Conservation (phyloP, 306 rosid genomes). For the Quercus engelmannii region DNA sequence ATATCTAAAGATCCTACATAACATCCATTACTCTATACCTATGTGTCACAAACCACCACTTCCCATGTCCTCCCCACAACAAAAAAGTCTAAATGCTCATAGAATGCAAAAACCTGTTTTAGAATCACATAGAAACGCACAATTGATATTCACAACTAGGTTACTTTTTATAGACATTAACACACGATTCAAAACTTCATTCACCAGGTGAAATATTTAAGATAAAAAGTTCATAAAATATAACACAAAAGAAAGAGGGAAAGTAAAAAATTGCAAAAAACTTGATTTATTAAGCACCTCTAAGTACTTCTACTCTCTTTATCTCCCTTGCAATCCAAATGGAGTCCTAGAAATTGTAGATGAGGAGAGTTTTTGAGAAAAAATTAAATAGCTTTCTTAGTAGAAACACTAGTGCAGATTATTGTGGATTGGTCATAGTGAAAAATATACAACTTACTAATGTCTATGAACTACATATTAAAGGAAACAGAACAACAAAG, state of each 20-base stretch:
- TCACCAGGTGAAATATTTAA: background rate
- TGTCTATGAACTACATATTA: conserved; percentile 5
- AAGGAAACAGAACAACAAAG: conserved; percentile 5
- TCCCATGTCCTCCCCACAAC: background rate
- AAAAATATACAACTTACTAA: background rate
- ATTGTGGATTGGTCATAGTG: background rate
- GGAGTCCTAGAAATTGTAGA: background rate
- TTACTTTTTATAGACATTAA: background rate
- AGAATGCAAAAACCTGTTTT: background rate
- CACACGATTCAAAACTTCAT: background rate
- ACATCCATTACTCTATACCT: background rate
- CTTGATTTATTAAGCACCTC: background rate
- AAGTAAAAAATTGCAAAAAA: background rate
- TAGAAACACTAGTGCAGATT: background rate
- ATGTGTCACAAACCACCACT: background rate
- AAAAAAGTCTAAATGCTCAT: background rate
- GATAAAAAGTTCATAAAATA: background rate
- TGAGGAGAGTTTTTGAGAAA: background rate
- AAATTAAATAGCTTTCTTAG: background rate
- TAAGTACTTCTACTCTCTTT: background rate
- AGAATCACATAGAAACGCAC: background rate
- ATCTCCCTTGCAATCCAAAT: background rate
- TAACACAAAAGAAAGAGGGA: background rate
- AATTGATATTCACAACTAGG: background rate
- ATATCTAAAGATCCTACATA: too few species aligned